Evolutionary conservation across 2,329 filamentous ascomycete genomes (phyloP).

Genomic region (Volutella citrinella): DNA sequence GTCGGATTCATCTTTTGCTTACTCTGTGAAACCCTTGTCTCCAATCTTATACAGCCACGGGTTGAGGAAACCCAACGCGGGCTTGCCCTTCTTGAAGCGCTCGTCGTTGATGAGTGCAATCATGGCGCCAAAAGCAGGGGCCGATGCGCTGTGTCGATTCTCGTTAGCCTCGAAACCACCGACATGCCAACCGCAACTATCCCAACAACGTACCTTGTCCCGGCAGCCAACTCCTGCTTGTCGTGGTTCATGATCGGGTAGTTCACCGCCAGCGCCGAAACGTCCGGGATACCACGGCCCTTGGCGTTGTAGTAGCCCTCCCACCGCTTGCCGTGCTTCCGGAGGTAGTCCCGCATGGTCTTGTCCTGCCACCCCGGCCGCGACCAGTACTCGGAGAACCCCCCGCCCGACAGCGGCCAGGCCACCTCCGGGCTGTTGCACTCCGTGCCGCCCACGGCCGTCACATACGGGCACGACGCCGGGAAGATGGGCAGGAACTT

Average conservation of each 20-base stretch:
- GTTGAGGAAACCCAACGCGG: conserved; percentile 58
- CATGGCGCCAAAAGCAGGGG: conserved; percentile 61
- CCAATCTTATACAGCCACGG: conserved; percentile 53
- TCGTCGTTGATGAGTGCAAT: conserved; percentile 64
- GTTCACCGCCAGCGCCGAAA: conserved; percentile 50
- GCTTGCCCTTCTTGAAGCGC: conserved; percentile 51
- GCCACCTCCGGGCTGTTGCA: conserved; percentile 49
- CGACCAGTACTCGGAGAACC: conserved; percentile 47
- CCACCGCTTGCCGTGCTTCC: conserved; percentile 45
- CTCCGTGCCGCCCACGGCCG: conserved; percentile 58
- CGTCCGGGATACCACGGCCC: conserved; percentile 60
- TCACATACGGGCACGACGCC: conserved; percentile 57
- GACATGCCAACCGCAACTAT: neutral
- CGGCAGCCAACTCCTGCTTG: conserved; percentile 21
- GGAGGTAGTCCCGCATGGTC: conserved; percentile 44
- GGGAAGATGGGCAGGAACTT: conserved; percentile 35
- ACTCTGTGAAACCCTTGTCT: conserved; percentile 33
- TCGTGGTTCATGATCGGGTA: conserved; percentile 33
- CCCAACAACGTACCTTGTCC: conserved; percentile 38
- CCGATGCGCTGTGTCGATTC: conserved; percentile 48
- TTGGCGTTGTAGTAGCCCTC: conserved; percentile 40
- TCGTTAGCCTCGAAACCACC: conserved; percentile 4
- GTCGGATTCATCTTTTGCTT: too few relatives aligned
- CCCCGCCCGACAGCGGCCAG: conserved; percentile 50
- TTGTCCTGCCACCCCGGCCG: conserved; percentile 43